Conservation (phyloP, 495 filamentous ascomycete species). For the Clavariopsis aquatica region DNA sequence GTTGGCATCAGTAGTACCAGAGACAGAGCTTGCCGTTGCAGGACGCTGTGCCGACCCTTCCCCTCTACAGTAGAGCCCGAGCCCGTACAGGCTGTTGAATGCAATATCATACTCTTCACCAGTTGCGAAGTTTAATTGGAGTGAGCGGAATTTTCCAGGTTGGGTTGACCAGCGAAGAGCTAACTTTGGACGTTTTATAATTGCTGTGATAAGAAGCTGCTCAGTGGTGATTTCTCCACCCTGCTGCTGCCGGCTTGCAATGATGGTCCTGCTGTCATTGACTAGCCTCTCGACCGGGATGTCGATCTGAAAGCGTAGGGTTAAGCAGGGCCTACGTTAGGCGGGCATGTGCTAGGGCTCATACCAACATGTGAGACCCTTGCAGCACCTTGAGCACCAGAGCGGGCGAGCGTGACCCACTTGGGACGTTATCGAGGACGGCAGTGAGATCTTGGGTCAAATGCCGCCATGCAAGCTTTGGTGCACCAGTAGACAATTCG, state of each 20-base stretch:
- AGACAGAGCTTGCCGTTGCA: neutral
- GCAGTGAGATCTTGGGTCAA: slow-evolving; percentile 43
- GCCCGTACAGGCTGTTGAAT: slow-evolving; percentile 37
- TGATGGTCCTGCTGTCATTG: slow-evolving; percentile 7
- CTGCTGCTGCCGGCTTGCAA: slow-evolving; percentile 8
- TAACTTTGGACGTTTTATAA: slow-evolving; percentile 30
- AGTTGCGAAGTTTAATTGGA: slow-evolving; percentile 50
- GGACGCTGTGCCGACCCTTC: neutral
- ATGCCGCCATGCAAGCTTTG: slow-evolving; percentile 41
- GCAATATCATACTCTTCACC: slow-evolving; percentile 44
- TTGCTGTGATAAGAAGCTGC: slow-evolving; percentile 35
- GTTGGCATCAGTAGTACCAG: neutral
- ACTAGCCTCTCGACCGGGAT: slow-evolving; percentile 27
- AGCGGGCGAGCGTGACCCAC: slow-evolving; percentile 10
- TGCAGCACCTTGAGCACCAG: slow-evolving; percentile 47
- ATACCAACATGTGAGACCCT: slow-evolving; percentile 48
- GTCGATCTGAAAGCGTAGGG: slow-evolving; percentile 21
- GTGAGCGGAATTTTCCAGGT: too few species aligned
- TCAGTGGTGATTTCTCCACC: slow-evolving; percentile 23
- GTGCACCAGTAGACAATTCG: slow-evolving; percentile 20
- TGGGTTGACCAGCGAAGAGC: slow-evolving; percentile 39
- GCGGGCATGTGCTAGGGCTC: slow-evolving; percentile 5
- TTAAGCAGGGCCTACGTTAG: neutral
- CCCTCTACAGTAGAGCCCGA: slow-evolving; percentile 42
- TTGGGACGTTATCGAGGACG: slow-evolving; percentile 42